These are phyloP conservation scores for Cephalotrichum gorgonifer DNA, from an alignment of 2,329 filamentous ascomycete species.

Conservation along the genomic window DNA sequence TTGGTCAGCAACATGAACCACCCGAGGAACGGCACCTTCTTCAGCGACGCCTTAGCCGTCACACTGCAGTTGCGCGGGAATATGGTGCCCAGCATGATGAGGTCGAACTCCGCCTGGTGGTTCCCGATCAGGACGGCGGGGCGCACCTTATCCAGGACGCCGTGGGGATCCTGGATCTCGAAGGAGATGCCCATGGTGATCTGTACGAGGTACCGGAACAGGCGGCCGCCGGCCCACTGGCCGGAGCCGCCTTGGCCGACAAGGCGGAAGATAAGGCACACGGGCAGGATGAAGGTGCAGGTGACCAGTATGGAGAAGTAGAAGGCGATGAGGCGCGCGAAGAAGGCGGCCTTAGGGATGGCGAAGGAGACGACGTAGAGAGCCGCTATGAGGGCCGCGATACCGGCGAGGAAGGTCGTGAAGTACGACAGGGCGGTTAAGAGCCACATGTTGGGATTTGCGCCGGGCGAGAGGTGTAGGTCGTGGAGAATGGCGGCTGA, in stretches of 20 bases:
- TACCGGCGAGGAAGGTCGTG: conserved; percentile 2
- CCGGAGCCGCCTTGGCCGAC: conserved; percentile 64
- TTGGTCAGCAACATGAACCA: conserved; percentile 90
- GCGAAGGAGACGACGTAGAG: conserved; percentile 48
- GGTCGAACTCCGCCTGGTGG: conserved; percentile 93
- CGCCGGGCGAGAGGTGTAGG: conserved; percentile 16
- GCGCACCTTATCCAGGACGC: conserved; percentile 52
- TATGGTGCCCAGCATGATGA: conserved; percentile 78
- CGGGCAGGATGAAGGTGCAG: conserved; percentile 65
- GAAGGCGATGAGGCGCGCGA: conserved; percentile 55
- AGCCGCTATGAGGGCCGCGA: neutral
- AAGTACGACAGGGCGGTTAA: conserved; percentile 3
- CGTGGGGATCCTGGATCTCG: conserved; percentile 55
- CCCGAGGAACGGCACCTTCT: conserved; percentile 71
- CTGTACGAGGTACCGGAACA: conserved; percentile 73
- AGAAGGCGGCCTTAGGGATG: conserved; percentile 52
- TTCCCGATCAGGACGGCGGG: conserved; percentile 90
- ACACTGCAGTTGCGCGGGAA: conserved; percentile 90
- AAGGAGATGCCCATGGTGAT: conserved; percentile 70
- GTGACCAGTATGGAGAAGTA: conserved; percentile 51
- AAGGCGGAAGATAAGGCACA: conserved; percentile 60
- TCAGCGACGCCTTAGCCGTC: conserved; percentile 80
- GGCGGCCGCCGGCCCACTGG: conserved; percentile 74
- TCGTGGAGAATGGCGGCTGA: conserved; percentile 1
- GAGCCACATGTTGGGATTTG: conserved; percentile 29